Evolutionary conservation across 2,329 filamentous ascomycete genomes (phyloP).

Genomic region (Ophiocordyceps camponoti-leonardi): DNA sequence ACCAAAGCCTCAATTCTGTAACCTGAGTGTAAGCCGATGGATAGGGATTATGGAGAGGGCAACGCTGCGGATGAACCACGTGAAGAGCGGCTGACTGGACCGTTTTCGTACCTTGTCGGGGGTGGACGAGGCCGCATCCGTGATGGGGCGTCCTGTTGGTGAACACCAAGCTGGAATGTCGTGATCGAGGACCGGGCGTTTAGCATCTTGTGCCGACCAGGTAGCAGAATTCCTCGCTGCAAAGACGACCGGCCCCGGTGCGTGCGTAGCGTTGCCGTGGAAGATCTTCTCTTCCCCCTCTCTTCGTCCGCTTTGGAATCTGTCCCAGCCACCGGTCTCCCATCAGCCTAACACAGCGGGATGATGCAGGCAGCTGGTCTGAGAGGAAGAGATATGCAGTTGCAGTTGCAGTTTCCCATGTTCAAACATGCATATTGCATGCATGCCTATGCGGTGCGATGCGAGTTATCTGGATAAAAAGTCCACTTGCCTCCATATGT

Average conservation of each 20-base stretch:
- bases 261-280: neutral
- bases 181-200: neutral
- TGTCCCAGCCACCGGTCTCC: neutral
- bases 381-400: neutral
- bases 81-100: neutral
- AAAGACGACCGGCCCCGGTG: slow-evolving; percentile 7
- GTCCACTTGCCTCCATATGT: too few species aligned
- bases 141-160: neutral
- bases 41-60: too few species aligned
- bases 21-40: too few species aligned
- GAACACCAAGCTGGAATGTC: neutral
- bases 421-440: too few species aligned
- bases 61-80: neutral
- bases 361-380: neutral
- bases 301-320: neutral
- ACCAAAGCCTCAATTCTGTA: too few species aligned
- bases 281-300: too few species aligned
- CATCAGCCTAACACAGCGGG: neutral
- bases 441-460: neutral
- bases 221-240: slow-evolving; percentile 13
- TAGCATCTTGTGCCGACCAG: slow-evolving; percentile 4
- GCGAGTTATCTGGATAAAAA: neutral
- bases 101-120: neutral
- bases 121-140: neutral
- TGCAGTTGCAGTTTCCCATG: neutral